phyloP scores from a whole-genome alignment of 768 basidiomycete species.

The Kondoa subrosea region DNA sequence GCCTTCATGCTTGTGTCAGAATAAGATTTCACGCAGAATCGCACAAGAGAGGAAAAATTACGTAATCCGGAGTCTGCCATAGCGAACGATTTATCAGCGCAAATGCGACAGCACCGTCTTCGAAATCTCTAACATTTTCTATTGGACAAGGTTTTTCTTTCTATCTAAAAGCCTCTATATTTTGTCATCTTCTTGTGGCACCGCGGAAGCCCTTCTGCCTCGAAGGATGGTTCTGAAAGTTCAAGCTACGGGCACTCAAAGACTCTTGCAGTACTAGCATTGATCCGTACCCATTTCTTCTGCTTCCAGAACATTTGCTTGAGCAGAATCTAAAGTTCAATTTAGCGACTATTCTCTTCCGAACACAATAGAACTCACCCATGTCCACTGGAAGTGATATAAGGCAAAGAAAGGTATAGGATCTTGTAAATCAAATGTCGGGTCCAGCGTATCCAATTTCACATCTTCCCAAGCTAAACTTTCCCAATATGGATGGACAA shows the following conservation, averaged over 20 bases:
- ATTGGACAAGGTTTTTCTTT: too few species aligned
- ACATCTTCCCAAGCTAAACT: conserved; percentile 23
- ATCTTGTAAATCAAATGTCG: conserved; percentile 31
- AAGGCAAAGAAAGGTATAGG: conserved; percentile 31
- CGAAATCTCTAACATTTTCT: too few species aligned
- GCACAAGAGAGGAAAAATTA: too few species aligned
- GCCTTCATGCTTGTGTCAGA: too few species aligned
- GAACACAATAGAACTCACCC: conserved; percentile 18
- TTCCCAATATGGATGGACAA: conserved; percentile 8
- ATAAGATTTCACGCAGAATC: too few species aligned
- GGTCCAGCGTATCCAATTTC: conserved; percentile 26
- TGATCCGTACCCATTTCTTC: conserved; percentile 17
- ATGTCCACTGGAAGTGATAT: conserved; percentile 30
- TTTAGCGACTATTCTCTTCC: neutral
- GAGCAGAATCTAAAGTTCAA: neutral
- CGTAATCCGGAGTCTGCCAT: too few species aligned
- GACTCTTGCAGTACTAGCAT: conserved; percentile 20
- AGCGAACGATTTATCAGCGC: too few species aligned
- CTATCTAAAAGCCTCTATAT: too few species aligned
- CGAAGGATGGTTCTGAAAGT: too few species aligned
- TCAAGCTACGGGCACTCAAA: conserved; percentile 19
- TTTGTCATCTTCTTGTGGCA: too few species aligned
- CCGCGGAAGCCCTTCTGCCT: too few species aligned
- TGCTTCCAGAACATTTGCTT: conserved; percentile 10
- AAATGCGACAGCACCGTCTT: too few species aligned